phyloP scores from a whole-genome alignment of 306 rosid genomes.

The Ammopiptanthus mongolicus region DNA sequence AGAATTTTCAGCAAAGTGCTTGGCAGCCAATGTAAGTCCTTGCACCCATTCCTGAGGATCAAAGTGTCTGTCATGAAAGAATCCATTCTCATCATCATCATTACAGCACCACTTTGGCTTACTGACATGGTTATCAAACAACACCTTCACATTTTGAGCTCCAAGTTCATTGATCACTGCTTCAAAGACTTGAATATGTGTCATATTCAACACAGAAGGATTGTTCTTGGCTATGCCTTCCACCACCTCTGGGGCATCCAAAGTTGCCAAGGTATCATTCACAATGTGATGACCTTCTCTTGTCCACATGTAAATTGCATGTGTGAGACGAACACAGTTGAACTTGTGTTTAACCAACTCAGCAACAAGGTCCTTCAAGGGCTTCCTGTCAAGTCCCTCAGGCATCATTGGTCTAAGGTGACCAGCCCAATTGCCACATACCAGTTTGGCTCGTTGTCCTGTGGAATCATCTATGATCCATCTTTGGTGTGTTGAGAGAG shows the following conservation, averaged over 20 bases:
- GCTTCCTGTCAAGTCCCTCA: constrained; percentile 25
- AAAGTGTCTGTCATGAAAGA: constrained; percentile 46
- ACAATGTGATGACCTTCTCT: background rate
- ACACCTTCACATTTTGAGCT: constrained; percentile 8
- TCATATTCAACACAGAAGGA: background rate
- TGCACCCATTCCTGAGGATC: constrained; percentile 47
- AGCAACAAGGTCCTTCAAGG: constrained; percentile 9
- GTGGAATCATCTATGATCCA: constrained; percentile 24
- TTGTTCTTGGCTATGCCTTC: constrained; percentile 10
- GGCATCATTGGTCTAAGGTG: constrained; percentile 32
- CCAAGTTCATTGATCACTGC: constrained; percentile 19
- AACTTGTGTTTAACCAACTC: background rate
- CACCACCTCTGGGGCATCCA: background rate
- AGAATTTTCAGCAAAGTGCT: constrained; percentile 11
- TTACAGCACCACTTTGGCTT: constrained; percentile 52
- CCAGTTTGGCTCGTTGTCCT: constrained; percentile 23
- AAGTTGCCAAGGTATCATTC: background rate
- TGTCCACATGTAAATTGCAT: constrained; percentile 34
- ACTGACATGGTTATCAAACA: constrained; percentile 57
- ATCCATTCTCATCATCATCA: constrained; percentile 51
- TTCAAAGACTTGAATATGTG: constrained; percentile 5
- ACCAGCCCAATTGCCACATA: constrained; percentile 27
- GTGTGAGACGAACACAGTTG: constrained; percentile 33
- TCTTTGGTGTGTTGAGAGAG: constrained; percentile 29
- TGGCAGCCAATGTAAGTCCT: constrained; percentile 42